phyloP scores from a whole-genome alignment of 345 rosid genomes.

The Corymbia maculata region DNA sequence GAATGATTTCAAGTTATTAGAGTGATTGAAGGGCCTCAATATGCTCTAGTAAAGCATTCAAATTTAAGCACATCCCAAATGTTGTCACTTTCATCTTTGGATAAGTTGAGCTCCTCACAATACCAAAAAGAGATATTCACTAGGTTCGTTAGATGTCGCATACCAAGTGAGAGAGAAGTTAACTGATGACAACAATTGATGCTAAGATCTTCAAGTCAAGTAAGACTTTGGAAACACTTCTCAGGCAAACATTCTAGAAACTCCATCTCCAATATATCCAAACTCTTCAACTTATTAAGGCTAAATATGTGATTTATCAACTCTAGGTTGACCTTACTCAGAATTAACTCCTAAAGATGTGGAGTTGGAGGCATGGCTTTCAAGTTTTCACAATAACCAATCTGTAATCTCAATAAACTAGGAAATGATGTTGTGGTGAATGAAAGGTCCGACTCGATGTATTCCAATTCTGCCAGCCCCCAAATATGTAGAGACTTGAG shows the following conservation, averaged over 20 bases:
- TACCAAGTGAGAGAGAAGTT: background rate
- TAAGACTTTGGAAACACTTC: background rate
- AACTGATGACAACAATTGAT: background rate
- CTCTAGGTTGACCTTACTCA: background rate
- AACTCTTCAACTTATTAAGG: slow-evolving; percentile 6
- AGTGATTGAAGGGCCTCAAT: too few relatives aligned
- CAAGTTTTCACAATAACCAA: background rate
- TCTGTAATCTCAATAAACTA: background rate
- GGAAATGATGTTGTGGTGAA: background rate
- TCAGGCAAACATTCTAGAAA: background rate
- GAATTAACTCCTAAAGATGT: background rate
- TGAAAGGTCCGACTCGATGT: background rate
- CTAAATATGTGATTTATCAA: slow-evolving; percentile 9
- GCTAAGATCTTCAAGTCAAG: background rate
- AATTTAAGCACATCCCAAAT: too few relatives aligned
- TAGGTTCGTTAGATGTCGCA: background rate
- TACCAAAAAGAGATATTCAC: background rate
- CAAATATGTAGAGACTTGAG: slow-evolving; percentile 4
- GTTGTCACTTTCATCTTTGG: too few relatives aligned
- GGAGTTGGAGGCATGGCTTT: background rate
- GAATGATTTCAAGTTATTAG: too few relatives aligned
- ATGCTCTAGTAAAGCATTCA: too few relatives aligned
- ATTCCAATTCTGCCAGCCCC: background rate
- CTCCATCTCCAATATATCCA: background rate
- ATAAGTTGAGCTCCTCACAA: background rate